Evolutionary conservation across 805 yeast species (phyloP).

Genomic region (Metschnikowia arizonensis): DNA sequence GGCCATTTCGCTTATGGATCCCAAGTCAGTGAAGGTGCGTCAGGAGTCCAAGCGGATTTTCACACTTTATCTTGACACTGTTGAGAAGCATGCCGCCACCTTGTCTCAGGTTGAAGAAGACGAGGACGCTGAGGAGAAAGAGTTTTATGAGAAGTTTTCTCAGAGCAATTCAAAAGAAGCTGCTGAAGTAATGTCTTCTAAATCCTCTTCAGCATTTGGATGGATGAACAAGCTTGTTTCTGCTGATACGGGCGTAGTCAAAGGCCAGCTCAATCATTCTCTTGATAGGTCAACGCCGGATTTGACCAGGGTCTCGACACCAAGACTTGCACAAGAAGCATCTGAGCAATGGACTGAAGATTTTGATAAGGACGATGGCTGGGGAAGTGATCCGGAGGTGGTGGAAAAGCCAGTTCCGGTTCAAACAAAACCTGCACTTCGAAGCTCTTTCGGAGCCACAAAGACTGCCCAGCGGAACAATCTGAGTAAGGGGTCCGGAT

Average conservation of each 20-base stretch:
- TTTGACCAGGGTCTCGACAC: slow-evolving; percentile 27
- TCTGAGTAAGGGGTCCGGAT: slow-evolving; percentile 9
- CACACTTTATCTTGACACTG: slow-evolving; percentile 46
- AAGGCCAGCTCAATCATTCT: slow-evolving; percentile 35
- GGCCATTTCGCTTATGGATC: slow-evolving; percentile 79
- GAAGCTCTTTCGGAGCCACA: slow-evolving; percentile 1
- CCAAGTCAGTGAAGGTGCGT: slow-evolving; percentile 60
- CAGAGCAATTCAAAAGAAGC: slow-evolving; percentile 9
- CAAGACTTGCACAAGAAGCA: slow-evolving; percentile 15
- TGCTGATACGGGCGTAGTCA: slow-evolving; percentile 20
- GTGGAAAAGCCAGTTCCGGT: not conserved
- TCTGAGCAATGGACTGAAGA: slow-evolving; percentile 15
- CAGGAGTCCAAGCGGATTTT: slow-evolving; percentile 67
- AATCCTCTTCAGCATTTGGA: slow-evolving; percentile 25
- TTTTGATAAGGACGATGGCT: slow-evolving; percentile 17
- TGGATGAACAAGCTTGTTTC: slow-evolving; percentile 39
- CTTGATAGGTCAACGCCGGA: slow-evolving; percentile 38
- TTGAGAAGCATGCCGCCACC: slow-evolving; percentile 35
- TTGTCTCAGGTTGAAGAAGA: slow-evolving; percentile 34
- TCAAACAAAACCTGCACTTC: not conserved
- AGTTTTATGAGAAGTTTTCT: slow-evolving; percentile 30
- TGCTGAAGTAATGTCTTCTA: slow-evolving; percentile 6
- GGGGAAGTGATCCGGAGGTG: slow-evolving; percentile 11
- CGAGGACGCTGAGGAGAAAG: slow-evolving; percentile 36
- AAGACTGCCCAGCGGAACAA: not conserved